These are phyloP conservation scores for Tanacetum coccineum DNA, from an alignment of 129 eudicot species.

Conservation along the genomic window DNA sequence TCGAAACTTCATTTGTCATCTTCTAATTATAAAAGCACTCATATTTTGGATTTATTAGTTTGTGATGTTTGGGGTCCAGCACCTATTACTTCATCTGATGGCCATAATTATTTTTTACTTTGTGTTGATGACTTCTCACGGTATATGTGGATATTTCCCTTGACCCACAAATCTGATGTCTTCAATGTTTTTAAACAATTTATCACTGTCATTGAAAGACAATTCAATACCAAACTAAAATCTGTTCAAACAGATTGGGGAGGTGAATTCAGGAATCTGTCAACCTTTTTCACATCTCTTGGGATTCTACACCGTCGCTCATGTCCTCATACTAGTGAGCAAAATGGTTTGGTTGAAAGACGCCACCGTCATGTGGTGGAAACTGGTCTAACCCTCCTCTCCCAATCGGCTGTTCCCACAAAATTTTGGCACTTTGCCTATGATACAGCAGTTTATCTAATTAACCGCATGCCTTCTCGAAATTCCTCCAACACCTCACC, in stretches of 20 bases:
- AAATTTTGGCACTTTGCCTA: too few relatives aligned
- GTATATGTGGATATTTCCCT: too few relatives aligned
- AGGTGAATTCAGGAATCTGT: neutral
- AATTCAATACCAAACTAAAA: neutral
- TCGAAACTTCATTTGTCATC: neutral
- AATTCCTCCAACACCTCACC: neutral
- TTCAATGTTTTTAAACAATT: neutral
- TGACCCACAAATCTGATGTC: neutral
- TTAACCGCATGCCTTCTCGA: too few relatives aligned
- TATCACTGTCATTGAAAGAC: neutral
- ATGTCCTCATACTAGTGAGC: too few relatives aligned
- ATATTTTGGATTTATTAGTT: neutral
- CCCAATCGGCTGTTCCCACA: too few relatives aligned
- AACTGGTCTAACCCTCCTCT: too few relatives aligned
- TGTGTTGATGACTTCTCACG: neutral
- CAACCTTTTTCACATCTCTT: too few relatives aligned
- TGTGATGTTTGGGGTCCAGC: conserved; percentile 13
- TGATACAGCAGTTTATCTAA: too few relatives aligned
- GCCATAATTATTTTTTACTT: neutral
- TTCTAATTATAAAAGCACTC: neutral
- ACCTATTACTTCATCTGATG: conserved; percentile 12
- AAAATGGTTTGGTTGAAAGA: too few relatives aligned
- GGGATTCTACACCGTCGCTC: too few relatives aligned
- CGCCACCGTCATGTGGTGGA: too few relatives aligned
- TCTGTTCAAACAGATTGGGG: conserved; percentile 6